A percentile compares a stretch with the other conserved stretches of the same genome.
Evolutionary conservation across 129 eudicot genomes (phyloP).

Genomic region (Helianthus annuus): HanXRQr2.0-SUNRISE NC_035434.2:153258213-153258712

Average conservation of each 20-base stretch:
- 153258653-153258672: slow-evolving; percentile 63
- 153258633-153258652: slow-evolving; percentile 60
- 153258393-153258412: slow-evolving; percentile 69
- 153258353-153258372: slow-evolving; percentile 58
- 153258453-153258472: slow-evolving; percentile 68
- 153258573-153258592: slow-evolving; percentile 63
- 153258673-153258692: slow-evolving; percentile 70
- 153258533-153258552: slow-evolving; percentile 58
- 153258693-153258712: slow-evolving; percentile 90
- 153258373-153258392: slow-evolving; percentile 77
- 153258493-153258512: slow-evolving; percentile 89
- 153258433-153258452: slow-evolving; percentile 86
- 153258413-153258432: slow-evolving; percentile 67
- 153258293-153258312: slow-evolving; percentile 82
- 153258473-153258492: slow-evolving; percentile 61
- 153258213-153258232: slow-evolving; percentile 3
- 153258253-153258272: not conserved
- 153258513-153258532: slow-evolving; percentile 70
- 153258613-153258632: slow-evolving; percentile 69
- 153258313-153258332: slow-evolving; percentile 76
- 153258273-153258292: slow-evolving; percentile 50
- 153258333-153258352: slow-evolving; percentile 58
- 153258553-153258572: slow-evolving; percentile 81
- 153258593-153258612: slow-evolving; percentile 65
- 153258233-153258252: not conserved